These are phyloP conservation scores for Septoria petroselini DNA, from an alignment of 2,329 filamentous ascomycete genomes.

Conservation along the genomic window DNA sequence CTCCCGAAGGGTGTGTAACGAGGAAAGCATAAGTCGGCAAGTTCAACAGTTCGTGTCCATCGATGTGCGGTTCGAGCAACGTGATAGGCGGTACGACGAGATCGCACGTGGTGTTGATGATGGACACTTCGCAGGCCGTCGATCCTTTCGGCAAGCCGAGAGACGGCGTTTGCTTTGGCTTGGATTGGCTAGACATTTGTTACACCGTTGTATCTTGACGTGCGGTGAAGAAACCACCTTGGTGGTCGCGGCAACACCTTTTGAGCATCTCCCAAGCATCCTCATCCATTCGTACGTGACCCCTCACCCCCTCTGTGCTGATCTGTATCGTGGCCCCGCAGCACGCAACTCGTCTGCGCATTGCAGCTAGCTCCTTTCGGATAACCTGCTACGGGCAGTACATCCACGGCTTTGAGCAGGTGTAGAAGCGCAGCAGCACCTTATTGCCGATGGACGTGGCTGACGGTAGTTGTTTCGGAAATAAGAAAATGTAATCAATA, in stretches of 20 bases:
- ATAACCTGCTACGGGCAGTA: too few species aligned
- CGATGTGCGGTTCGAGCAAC: slow-evolving; percentile 69
- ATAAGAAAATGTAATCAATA: too few species aligned
- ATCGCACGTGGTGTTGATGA: slow-evolving; percentile 25
- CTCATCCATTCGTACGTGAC: slow-evolving; percentile 3
- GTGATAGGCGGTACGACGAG: slow-evolving; percentile 50
- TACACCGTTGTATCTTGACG: neutral
- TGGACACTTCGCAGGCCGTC: slow-evolving; percentile 21
- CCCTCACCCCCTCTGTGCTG: slow-evolving; percentile 7
- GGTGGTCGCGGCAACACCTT: slow-evolving; percentile 1
- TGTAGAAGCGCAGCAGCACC: too few species aligned
- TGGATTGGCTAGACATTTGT: slow-evolving; percentile 20
- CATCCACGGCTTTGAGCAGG: too few species aligned
- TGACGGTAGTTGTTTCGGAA: too few species aligned
- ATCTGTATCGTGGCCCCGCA: neutral
- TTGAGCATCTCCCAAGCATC: neutral
- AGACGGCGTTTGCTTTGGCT: slow-evolving; percentile 16
- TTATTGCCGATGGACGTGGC: too few species aligned
- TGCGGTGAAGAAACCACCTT: slow-evolving; percentile 13
- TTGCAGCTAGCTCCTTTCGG: too few species aligned
- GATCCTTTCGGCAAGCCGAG: slow-evolving; percentile 21
- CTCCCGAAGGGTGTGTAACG: slow-evolving; percentile 27
- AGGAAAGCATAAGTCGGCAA: slow-evolving; percentile 23
- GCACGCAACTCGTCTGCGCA: too few species aligned
- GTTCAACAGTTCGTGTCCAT: slow-evolving; percentile 23